These are phyloP conservation scores for Coniochaeta sp. DNA, from an alignment of 2,329 filamentous ascomycete genomes.

Conservation along the genomic window DNA sequence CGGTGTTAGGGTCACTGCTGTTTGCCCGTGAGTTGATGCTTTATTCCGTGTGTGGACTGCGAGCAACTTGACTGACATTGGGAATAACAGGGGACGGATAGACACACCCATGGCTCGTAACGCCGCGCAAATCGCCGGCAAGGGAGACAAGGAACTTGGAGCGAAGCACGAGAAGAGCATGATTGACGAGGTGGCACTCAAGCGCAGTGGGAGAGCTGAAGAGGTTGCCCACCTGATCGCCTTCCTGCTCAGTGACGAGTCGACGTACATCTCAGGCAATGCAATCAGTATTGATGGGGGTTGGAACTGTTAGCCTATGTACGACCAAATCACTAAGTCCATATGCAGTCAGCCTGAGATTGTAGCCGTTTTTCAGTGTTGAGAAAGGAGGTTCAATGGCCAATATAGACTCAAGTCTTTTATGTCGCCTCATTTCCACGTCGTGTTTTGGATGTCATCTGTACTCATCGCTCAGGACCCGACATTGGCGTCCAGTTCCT, in stretches of 20 bases:
- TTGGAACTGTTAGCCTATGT: constrained; percentile 7
- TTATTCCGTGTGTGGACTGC: neutral
- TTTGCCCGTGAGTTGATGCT: constrained; percentile 18
- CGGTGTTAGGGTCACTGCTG: constrained; percentile 19
- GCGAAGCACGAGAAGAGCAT: neutral
- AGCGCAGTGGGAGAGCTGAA: constrained; percentile 7
- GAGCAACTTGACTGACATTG: neutral
- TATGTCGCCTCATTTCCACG: no score
- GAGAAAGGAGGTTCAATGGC: no score
- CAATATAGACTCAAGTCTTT: no score
- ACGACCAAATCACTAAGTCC: neutral
- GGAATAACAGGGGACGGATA: constrained; percentile 15
- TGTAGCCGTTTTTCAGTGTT: neutral
- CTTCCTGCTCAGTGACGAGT: constrained; percentile 11
- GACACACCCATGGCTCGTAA: constrained; percentile 18
- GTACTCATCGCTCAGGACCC: no score
- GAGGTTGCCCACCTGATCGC: constrained; percentile 8
- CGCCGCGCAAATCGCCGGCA: neutral
- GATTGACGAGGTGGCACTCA: constrained; percentile 5
- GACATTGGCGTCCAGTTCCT: no score
- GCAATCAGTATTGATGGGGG: constrained; percentile 9
- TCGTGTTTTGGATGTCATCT: no score
- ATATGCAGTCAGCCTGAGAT: neutral
- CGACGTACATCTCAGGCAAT: constrained; percentile 10
- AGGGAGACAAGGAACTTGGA: neutral